These are phyloP conservation scores for Penicillium manginii DNA, from an alignment of 495 filamentous ascomycete genomes.

Conservation along the genomic window DNA sequence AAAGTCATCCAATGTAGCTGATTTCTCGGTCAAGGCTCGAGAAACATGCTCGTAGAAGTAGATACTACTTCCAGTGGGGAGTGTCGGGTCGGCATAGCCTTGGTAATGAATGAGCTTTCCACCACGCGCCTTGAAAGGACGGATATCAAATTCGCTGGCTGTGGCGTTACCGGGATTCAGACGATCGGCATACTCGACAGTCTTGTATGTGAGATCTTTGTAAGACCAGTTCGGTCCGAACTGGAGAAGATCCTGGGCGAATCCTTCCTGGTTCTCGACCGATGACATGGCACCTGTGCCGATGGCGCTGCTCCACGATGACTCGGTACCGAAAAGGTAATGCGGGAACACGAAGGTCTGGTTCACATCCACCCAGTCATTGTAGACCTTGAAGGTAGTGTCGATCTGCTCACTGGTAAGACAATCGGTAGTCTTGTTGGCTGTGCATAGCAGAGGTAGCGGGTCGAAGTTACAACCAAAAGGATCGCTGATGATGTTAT, in stretches of 20 bases:
- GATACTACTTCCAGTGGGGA: constrained; percentile 13
- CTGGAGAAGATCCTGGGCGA: constrained; percentile 21
- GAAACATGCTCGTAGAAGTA: constrained; percentile 24
- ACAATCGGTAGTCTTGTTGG: constrained; percentile 35
- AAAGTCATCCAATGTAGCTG: constrained; percentile 25
- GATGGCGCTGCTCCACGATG: constrained; percentile 4
- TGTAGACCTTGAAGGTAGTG: constrained; percentile 54
- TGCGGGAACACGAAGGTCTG: constrained; percentile 29
- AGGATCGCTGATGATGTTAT: constrained; percentile 58
- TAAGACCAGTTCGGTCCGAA: constrained; percentile 10
- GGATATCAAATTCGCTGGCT: constrained; percentile 52
- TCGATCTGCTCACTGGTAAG: constrained; percentile 52
- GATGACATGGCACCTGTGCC: background rate
- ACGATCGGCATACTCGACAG: constrained; percentile 32
- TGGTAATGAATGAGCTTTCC: constrained; percentile 62
- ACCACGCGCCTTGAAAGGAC: constrained; percentile 48
- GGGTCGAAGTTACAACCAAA: constrained; percentile 48
- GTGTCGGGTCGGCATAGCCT: constrained; percentile 48
- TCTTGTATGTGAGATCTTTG: constrained; percentile 10
- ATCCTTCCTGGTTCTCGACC: constrained; percentile 2
- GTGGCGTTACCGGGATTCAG: constrained; percentile 42
- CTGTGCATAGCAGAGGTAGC: constrained; percentile 43
- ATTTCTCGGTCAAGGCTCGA: constrained; percentile 6
- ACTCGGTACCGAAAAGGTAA: constrained; percentile 4
- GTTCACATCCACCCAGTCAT: constrained; percentile 36